phyloP scores from a whole-genome alignment of 2,329 filamentous ascomycete genomes.

The Pseudogymnoascus sp. region DNA sequence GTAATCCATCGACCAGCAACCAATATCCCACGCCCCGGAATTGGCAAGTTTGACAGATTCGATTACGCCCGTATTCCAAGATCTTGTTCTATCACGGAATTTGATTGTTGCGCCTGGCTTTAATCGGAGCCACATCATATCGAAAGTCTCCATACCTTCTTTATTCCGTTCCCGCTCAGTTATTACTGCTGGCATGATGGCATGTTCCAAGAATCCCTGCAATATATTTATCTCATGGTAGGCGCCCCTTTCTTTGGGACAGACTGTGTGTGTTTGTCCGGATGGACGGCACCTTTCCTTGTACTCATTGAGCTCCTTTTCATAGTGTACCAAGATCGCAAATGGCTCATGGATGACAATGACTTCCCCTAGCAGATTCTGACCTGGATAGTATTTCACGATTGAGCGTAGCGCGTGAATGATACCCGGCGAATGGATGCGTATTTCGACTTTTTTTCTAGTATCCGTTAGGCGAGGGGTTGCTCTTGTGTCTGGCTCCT shows the following conservation, averaged over 20 bases:
- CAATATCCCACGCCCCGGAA: neutral
- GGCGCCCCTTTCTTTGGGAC: neutral
- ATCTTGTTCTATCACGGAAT: neutral
- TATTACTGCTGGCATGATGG: neutral
- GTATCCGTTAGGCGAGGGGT: neutral
- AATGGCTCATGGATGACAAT: neutral
- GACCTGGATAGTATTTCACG: neutral
- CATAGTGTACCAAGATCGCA: neutral
- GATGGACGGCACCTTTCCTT: neutral
- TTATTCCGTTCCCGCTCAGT: constrained; percentile 5
- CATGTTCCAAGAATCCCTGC: neutral
- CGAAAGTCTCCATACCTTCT: neutral
- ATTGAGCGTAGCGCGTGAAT: neutral
- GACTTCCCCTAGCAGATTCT: neutral
- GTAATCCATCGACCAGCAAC: neutral
- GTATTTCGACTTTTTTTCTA: neutral
- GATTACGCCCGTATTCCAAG: neutral
- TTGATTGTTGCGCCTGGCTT: neutral
- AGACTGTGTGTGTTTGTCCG: neutral
- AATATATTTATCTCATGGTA: neutral
- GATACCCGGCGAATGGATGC: neutral
- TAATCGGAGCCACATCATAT: constrained; percentile 7
- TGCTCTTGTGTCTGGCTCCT: neutral
- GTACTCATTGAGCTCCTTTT: neutral
- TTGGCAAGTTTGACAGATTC: neutral